Evolutionary conservation across 2,329 filamentous ascomycete genomes (phyloP), one percentile per base, ranked within the genome.

Genomic region (Pyrenophora teres): DNA sequence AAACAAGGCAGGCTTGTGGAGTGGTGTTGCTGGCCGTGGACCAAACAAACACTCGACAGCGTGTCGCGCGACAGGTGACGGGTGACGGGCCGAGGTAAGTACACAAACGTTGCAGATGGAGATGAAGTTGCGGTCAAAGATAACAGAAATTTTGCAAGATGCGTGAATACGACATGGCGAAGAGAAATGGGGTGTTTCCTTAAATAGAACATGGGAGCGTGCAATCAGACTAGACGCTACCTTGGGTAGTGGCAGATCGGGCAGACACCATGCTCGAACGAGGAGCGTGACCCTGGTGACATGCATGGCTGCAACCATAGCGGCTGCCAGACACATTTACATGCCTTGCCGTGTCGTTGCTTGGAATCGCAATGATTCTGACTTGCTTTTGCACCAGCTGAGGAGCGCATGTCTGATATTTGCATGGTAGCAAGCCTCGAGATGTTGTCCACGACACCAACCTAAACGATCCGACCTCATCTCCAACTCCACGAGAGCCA

Each of bases 271-370:
- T 33, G 37, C 49, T 47, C 32, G 44, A 52, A 37, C 32, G 43
- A 42, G 37, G 27, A 52, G 41, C 43, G 43, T 52, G 49, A 52
- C 49, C 42, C 25, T 21, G 27, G 21, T 46, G 31, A 38, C 19
- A 40, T 40, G 50, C n/a, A 45, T 43, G 33, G 40, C 45, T 37
- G 48, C 40, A 53, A 40, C 48, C 41, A 46, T 48, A 49, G 40
- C 48, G 48, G 33, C 41, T 46, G 42, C 36, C 35, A 45, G 41
- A 46, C 27, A 42, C 39, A 33, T 52, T 18, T 33, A 38, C 35
- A 25, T 32, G 27, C 27, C 37, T 37, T 16, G 31, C 43, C 42
- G 32, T 38, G 32, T 23, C 43, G 8, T 36, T 38, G 19, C 12
- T 23, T 30, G 33, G 41, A 41, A 38, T 33, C 21, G 35, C 50